Conservation (phyloP, 768 basidiomycete species). For the Leccinellum luteum region DNA sequence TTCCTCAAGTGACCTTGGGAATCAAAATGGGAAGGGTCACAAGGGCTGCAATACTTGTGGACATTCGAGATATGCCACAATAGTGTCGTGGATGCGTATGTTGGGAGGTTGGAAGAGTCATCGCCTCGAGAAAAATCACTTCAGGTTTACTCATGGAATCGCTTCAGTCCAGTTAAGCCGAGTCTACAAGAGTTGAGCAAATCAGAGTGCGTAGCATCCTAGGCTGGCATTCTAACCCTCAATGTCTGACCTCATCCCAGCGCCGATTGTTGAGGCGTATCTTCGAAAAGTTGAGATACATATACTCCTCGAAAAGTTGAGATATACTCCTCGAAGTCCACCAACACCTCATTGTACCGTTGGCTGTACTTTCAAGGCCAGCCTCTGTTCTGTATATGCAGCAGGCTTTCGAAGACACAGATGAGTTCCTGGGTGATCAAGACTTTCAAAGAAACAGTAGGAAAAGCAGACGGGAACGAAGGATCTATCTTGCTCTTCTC, state of each 20-base stretch:
- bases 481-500: too few species aligned
- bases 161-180: background rate
- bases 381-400: background rate
- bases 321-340: background rate
- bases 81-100: too few species aligned
- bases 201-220: background rate
- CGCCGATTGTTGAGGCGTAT: background rate
- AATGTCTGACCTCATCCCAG: background rate
- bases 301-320: background rate
- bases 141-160: too few species aligned
- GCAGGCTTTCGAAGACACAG: background rate
- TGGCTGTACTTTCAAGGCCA: slow-evolving; percentile 1
- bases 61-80: too few species aligned
- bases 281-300: background rate
- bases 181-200: background rate
- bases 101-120: too few species aligned
- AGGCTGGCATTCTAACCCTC: background rate
- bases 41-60: too few species aligned
- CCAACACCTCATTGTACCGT: slow-evolving; percentile 1
- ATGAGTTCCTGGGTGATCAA: too few species aligned
- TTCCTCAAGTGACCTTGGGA: too few species aligned
- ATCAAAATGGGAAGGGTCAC: too few species aligned
- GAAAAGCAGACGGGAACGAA: too few species aligned
- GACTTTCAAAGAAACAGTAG: too few species aligned
- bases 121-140: too few species aligned